Base-by-base conservation (phyloP, 176 grass and related monocot genomes). In the Cenchrus fungigraminus region DNA sequence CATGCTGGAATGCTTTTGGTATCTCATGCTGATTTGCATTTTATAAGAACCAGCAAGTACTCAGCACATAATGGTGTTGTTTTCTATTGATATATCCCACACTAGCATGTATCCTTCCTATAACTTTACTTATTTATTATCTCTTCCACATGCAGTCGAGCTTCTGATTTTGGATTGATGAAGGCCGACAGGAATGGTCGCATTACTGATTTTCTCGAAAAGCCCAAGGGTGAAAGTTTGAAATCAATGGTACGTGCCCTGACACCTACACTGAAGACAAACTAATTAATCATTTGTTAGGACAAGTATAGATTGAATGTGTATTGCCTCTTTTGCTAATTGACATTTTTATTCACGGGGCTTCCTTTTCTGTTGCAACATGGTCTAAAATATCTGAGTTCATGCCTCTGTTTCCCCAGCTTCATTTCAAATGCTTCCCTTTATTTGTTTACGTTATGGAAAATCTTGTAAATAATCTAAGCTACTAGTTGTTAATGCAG, bases 81-180 rank as follows among this genome's bases (percentile, higher is more conserved):
- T 19, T 49, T 25, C 49, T 69, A 42, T 73, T 65, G 58, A 29
- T 59, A 65, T 42, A 29, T 22, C 34, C 54, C n/a, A 74, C 3
- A 9, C 54, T 62, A 20, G 82, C 4, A 57, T 74, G 65, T 57
- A 53, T 14, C 6, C 37, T 31, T 59, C 13, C 2, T 82, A 15
- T 69, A 65, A 4, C 29, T 60, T 74, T 22, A 34, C 52, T 65
- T 89, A 51, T 51, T 51, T 51, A 11, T 65, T 86, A 7, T 85
- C n/a, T 73, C 79, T 69, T 79, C 20, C 13, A 65, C 65, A 62
- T 88, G 58, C 88, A 95, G 93, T 73, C 90, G 93, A 80, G 93
- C 93, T 89, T 92, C 88, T 70, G 90, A 95, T 85, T 95, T 90
- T 65, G 88, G 93, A 83, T 90, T 95, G 86, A 77, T 95, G 79